Conservation (phyloP, 2,329 filamentous ascomycete species). For the Diaporthe helianthi region DNA sequence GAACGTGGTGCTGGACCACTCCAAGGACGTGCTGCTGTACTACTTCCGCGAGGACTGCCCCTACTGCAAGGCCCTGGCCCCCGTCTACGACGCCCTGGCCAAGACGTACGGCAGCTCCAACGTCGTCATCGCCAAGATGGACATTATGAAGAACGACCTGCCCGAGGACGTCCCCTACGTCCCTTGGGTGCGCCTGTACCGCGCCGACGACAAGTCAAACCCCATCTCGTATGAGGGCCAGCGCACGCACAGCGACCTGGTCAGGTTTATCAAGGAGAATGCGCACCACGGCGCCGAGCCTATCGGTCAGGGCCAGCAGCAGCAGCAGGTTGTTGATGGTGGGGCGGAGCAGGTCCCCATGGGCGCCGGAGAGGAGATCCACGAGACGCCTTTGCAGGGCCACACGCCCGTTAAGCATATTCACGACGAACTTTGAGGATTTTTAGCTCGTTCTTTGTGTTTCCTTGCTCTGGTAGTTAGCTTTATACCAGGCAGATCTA, state of each 20-base stretch:
- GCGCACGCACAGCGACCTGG: constrained; percentile 89
- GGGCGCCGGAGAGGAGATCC: constrained; percentile 53
- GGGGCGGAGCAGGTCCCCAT: constrained; percentile 59
- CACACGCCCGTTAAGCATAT: constrained; percentile 38
- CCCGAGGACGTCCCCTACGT: constrained; percentile 97
- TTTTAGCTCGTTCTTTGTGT: background rate
- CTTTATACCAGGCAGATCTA: background rate
- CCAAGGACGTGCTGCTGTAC: constrained; percentile 96
- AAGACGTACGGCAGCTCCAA: constrained; percentile 77
- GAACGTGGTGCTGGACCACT: constrained; percentile 86
- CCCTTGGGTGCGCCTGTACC: constrained; percentile 98
- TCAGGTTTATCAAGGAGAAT: constrained; percentile 92
- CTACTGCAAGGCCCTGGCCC: constrained; percentile 97
- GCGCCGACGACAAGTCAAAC: constrained; percentile 84
- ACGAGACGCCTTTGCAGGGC: constrained; percentile 48
- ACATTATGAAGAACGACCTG: constrained; percentile 94
- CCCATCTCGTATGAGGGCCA: constrained; percentile 87
- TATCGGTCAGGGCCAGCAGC: constrained; percentile 60
- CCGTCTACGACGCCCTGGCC: constrained; percentile 94
- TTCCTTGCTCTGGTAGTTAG: background rate
- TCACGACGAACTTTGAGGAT: constrained; percentile 79
- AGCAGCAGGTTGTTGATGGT: constrained; percentile 59
- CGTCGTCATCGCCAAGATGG: constrained; percentile 95
- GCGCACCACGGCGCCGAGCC: constrained; percentile 85
- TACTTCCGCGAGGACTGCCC: constrained; percentile 99